Conservation (phyloP, 768 basidiomycete species). For the Pleurotus eryngii region DNA sequence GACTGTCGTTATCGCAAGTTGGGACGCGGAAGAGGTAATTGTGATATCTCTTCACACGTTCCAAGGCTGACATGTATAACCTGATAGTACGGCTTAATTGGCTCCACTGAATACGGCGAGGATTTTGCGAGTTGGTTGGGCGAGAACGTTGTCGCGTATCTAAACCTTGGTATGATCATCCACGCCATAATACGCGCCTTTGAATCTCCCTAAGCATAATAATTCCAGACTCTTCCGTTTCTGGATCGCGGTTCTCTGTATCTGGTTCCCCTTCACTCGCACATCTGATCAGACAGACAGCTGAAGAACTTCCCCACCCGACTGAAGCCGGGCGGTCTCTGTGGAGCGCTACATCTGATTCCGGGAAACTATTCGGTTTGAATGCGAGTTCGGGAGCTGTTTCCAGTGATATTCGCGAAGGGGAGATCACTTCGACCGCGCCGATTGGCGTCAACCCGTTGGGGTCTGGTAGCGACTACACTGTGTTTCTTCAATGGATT, state of each 20-base stretch:
- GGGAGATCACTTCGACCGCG: slow-evolving; percentile 7
- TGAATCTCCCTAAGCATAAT: neutral
- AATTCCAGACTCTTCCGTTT: slow-evolving; percentile 41
- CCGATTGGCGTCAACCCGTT: slow-evolving; percentile 39
- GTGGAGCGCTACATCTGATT: slow-evolving; percentile 56
- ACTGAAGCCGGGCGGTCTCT: slow-evolving; percentile 46
- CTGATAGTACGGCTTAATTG: slow-evolving; percentile 49
- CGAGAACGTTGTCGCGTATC: slow-evolving; percentile 58
- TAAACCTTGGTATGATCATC: slow-evolving; percentile 47
- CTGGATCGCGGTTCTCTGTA: slow-evolving; percentile 48
- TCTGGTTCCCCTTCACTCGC: slow-evolving; percentile 64
- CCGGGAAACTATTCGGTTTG: slow-evolving; percentile 24
- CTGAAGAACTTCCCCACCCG: slow-evolving; percentile 55
- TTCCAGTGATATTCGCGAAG: slow-evolving; percentile 12
- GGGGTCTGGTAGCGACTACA: slow-evolving; percentile 72
- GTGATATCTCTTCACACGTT: no score
- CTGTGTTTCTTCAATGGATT: slow-evolving; percentile 28
- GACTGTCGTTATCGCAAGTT: slow-evolving; percentile 72
- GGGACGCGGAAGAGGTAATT: slow-evolving; percentile 61
- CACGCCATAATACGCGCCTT: no score
- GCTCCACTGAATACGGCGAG: slow-evolving; percentile 70
- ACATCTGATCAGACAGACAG: slow-evolving; percentile 49
- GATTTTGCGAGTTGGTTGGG: slow-evolving; percentile 66
- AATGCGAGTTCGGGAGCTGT: neutral
- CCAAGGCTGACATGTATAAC: slow-evolving; percentile 10